These are phyloP conservation scores for Erysimum cheiri DNA, from an alignment of 441 rosid genomes.

Conservation along the genomic window DNA sequence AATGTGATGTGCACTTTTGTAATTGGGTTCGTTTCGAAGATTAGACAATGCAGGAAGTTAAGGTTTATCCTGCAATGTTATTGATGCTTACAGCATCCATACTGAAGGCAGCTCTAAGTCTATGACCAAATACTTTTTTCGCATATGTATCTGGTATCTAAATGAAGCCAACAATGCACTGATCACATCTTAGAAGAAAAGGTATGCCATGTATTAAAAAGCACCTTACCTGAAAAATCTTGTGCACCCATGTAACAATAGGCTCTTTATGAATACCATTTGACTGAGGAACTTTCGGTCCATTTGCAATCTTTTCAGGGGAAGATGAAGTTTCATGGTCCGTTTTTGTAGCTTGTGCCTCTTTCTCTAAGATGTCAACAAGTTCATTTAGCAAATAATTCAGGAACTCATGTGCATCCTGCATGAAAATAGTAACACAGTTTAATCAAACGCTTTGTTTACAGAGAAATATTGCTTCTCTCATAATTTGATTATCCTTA, in stretches of 20 bases:
- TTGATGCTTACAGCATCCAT: not conserved
- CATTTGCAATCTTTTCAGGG: conserved; percentile 72
- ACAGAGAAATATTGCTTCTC: not conserved
- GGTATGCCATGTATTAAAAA: not conserved
- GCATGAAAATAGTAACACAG: conserved; percentile 18
- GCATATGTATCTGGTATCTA: not conserved
- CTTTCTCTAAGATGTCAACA: conserved; percentile 91
- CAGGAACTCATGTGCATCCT: conserved; percentile 98
- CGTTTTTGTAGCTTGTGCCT: conserved; percentile 65
- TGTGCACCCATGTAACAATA: conserved; percentile 90
- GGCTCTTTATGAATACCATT: conserved; percentile 81
- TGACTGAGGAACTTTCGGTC: conserved; percentile 54
- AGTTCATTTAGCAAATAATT: conserved; percentile 94
- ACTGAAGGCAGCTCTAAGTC: not conserved
- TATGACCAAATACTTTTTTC: not conserved
- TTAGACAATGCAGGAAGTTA: conserved; percentile 13
- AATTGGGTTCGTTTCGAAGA: not conserved
- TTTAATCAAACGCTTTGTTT: not conserved
- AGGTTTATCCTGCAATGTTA: not conserved
- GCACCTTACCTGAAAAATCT: conserved; percentile 77
- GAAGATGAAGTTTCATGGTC: conserved; percentile 71
- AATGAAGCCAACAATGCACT: conserved; percentile 10
- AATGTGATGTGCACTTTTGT: not conserved
- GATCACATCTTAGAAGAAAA: not conserved
- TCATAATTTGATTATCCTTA: not conserved